Conservation (phyloP, 495 filamentous ascomycete species). For the Lentithecium fluviatile region DNA sequence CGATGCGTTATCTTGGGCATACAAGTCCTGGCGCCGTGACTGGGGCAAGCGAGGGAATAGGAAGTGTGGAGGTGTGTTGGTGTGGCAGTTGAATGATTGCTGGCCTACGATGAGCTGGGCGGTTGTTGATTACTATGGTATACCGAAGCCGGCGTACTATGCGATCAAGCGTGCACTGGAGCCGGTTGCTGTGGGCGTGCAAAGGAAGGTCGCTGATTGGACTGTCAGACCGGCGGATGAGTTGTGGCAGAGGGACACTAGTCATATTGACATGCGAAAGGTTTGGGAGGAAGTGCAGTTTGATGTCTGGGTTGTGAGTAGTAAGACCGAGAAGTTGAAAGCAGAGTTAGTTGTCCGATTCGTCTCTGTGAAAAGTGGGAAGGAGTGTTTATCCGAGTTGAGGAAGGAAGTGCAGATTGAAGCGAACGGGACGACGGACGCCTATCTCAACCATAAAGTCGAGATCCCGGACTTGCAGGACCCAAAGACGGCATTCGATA, state of each 20-base stretch:
- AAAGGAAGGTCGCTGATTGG: slow-evolving; percentile 17
- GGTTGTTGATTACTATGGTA: slow-evolving; percentile 26
- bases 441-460: slow-evolving; percentile 1
- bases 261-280: slow-evolving; percentile 13
- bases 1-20: slow-evolving; percentile 29
- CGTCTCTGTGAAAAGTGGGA: slow-evolving; percentile 9
- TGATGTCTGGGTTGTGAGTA: slow-evolving; percentile 28
- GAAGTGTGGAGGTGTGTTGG: slow-evolving; percentile 29
- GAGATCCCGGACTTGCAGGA: slow-evolving; percentile 1
- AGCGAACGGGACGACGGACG: slow-evolving; percentile 27
- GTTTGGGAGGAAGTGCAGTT: slow-evolving; percentile 22
- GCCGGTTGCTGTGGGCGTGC: slow-evolving; percentile 21
- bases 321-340: background rate
- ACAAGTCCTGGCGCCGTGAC: slow-evolving; percentile 25
- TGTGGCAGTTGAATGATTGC: slow-evolving; percentile 35
- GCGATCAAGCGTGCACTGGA: slow-evolving; percentile 24
- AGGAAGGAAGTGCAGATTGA: slow-evolving; percentile 1
- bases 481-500: slow-evolving; percentile 3
- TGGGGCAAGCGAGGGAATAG: slow-evolving; percentile 17
- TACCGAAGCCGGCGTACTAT: slow-evolving; percentile 30
- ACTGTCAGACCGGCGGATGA: slow-evolving; percentile 20
- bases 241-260: slow-evolving; percentile 21
- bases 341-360: slow-evolving; percentile 7
- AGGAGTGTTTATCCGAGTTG: background rate
- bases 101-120: slow-evolving; percentile 48